These are phyloP conservation scores for Debaryomyces maramus DNA, from an alignment of 805 yeast genomes.

Conservation along the genomic window DNA sequence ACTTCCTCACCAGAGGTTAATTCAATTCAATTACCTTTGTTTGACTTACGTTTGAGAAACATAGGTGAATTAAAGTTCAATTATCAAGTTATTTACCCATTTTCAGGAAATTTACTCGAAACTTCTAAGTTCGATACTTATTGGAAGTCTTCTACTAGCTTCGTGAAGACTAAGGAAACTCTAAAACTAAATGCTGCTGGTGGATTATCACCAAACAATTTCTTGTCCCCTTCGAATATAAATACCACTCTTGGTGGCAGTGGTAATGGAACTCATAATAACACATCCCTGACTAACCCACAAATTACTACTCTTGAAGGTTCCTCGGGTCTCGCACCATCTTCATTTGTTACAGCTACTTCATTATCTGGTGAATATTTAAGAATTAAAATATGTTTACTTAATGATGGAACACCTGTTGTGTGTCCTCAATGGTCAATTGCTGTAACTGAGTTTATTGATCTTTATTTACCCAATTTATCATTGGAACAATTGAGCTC, in stretches of 20 bases:
- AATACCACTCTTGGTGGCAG: slow-evolving; percentile 9
- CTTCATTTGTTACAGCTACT: slow-evolving; percentile 86
- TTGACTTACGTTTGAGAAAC: slow-evolving; percentile 76
- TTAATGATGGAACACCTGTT: slow-evolving; percentile 84
- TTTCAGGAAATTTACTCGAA: slow-evolving; percentile 77
- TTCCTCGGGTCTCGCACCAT: slow-evolving; percentile 19
- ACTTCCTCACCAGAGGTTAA: slow-evolving; percentile 42
- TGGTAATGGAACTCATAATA: slow-evolving; percentile 8
- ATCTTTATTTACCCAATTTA: slow-evolving; percentile 61
- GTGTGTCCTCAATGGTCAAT: slow-evolving; percentile 70
- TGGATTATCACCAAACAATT: slow-evolving; percentile 42
- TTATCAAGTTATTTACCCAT: slow-evolving; percentile 87
- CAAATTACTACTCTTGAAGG: not conserved
- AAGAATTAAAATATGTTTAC: slow-evolving; percentile 64
- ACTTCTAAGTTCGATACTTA: slow-evolving; percentile 92
- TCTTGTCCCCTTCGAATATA: slow-evolving; percentile 36
- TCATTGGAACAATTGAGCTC: slow-evolving; percentile 45
- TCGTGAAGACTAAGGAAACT: slow-evolving; percentile 32
- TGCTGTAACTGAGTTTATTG: slow-evolving; percentile 49
- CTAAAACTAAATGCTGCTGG: slow-evolving; percentile 36
- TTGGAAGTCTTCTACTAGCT: slow-evolving; percentile 85
- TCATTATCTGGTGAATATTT: slow-evolving; percentile 82
- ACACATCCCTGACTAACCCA: slow-evolving; percentile 9
- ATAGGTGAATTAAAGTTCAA: slow-evolving; percentile 79
- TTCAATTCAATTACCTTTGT: slow-evolving; percentile 62